A percentile compares a stretch with the other conserved stretches of the same genome.
These are phyloP conservation scores for Coemansia sp. DNA, from an alignment of 192 early-diverging fungal species.

Conservation along the genomic window DNA sequence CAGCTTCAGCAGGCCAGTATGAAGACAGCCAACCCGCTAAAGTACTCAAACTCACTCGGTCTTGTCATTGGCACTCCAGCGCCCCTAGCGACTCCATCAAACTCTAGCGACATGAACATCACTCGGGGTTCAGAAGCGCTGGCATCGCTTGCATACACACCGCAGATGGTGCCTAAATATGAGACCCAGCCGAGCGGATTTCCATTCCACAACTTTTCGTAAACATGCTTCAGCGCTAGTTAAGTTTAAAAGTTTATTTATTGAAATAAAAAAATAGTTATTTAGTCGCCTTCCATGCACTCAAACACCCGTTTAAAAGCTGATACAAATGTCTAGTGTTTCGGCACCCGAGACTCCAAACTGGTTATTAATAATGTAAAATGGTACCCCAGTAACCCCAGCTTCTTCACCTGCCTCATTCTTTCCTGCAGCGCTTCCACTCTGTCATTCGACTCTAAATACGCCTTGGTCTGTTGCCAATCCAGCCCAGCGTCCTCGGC, in stretches of 20 bases:
- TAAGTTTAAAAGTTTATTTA: neutral
- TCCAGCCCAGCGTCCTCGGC: conserved; percentile 66
- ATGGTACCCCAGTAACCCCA: conserved; percentile 69
- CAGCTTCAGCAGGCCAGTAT: neutral
- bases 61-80: neutral
- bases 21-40: neutral
- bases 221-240: neutral
- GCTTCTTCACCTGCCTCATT: conserved; percentile 43
- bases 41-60: neutral
- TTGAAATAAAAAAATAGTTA: neutral
- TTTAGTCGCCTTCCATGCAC: neutral
- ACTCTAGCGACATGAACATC: neutral
- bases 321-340: conserved; percentile 59
- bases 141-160: neutral
- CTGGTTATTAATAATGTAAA: conserved; percentile 63
- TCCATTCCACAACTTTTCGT: neutral
- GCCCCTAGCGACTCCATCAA: neutral
- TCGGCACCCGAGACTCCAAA: conserved; percentile 71
- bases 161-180: neutral
- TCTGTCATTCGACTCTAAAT: conserved; percentile 61
- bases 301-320: conserved; percentile 56
- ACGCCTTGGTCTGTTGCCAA: conserved; percentile 43
- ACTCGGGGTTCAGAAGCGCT: neutral
- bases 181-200: neutral
- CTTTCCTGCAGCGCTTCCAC: conserved; percentile 52